phyloP scores from a whole-genome alignment of 805 yeast species.

The Zygosaccharomyces pseudorouxii region DNA sequence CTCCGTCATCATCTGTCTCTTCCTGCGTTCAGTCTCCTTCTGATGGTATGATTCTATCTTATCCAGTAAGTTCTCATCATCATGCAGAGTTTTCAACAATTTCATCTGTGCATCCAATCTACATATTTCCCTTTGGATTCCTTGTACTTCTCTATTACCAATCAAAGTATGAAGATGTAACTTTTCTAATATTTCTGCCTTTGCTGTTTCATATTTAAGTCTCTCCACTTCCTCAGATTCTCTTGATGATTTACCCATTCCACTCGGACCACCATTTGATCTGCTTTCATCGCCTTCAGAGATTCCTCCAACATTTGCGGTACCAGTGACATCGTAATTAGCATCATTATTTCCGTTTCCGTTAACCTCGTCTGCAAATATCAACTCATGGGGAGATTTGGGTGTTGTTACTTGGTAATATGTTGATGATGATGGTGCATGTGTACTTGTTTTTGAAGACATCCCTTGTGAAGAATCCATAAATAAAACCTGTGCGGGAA shows the following conservation, averaged over 20 bases:
- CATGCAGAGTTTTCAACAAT: constrained; percentile 42
- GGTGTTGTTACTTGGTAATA: constrained; percentile 42
- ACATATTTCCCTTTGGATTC: constrained; percentile 49
- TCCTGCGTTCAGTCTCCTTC: constrained; percentile 10
- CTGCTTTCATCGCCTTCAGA: constrained; percentile 6
- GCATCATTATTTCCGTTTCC: constrained; percentile 2
- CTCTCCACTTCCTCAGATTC: constrained; percentile 32
- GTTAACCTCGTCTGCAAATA: constrained; percentile 22
- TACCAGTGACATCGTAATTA: constrained; percentile 3
- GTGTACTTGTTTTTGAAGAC: constrained; percentile 11
- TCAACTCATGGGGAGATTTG: constrained; percentile 40
- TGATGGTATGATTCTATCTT: constrained; percentile 24
- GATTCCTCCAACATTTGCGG: constrained; percentile 8
- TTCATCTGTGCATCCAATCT: constrained; percentile 57
- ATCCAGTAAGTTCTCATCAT: constrained; percentile 27
- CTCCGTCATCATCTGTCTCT: constrained; percentile 37
- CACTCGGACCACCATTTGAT: constrained; percentile 1
- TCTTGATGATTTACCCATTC: constrained; percentile 10
- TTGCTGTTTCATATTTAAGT: constrained; percentile 30
- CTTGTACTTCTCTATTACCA: constrained; percentile 51
- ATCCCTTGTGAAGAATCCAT: constrained; percentile 12
- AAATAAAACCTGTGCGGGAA: constrained; percentile 12
- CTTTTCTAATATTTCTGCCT: constrained; percentile 39
- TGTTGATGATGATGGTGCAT: constrained; percentile 12
- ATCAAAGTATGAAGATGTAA: constrained; percentile 56